Evolutionary conservation across 768 basidiomycete species (phyloP).

Genomic region (Boletus sp.): DNA sequence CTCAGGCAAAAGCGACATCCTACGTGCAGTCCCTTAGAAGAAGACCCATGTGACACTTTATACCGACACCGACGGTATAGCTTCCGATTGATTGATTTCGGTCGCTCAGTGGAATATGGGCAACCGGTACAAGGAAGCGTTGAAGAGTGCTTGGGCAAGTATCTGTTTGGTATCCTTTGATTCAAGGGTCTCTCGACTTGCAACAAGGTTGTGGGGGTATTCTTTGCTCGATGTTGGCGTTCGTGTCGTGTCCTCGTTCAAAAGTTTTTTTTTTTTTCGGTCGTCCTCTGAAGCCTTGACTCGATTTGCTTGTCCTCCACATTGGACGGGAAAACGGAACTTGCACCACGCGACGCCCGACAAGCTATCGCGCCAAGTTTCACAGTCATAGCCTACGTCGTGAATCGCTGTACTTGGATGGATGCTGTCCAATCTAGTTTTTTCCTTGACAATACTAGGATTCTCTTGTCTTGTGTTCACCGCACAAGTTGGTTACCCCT

Average conservation of each 20-base stretch:
- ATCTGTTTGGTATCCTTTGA: constrained; percentile 2
- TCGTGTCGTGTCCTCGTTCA: neutral
- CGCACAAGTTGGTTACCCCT: too few species aligned
- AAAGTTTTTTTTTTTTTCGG: too few species aligned
- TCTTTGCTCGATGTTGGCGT: neutral
- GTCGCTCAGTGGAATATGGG: constrained; percentile 27
- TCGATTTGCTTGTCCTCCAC: too few species aligned
- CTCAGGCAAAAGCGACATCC: constrained; percentile 42
- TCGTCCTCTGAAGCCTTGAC: too few species aligned
- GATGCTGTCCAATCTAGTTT: too few species aligned
- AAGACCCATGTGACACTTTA: neutral
- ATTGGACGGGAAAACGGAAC: too few species aligned
- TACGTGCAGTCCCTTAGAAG: constrained; percentile 16
- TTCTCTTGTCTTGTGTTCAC: too few species aligned
- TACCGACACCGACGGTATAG: constrained; percentile 7
- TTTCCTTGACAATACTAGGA: too few species aligned
- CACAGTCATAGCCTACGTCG: too few species aligned
- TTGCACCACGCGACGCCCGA: too few species aligned
- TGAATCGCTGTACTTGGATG: too few species aligned
- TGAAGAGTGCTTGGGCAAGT: neutral
- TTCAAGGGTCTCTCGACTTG: neutral
- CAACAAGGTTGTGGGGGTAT: neutral
- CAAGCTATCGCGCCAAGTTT: too few species aligned
- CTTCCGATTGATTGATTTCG: constrained; percentile 51
- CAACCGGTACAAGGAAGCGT: fast-evolving